Conservation (phyloP, 2,329 filamentous ascomycete genomes). For the Hawksworthiomyces lignivorus region DNA sequence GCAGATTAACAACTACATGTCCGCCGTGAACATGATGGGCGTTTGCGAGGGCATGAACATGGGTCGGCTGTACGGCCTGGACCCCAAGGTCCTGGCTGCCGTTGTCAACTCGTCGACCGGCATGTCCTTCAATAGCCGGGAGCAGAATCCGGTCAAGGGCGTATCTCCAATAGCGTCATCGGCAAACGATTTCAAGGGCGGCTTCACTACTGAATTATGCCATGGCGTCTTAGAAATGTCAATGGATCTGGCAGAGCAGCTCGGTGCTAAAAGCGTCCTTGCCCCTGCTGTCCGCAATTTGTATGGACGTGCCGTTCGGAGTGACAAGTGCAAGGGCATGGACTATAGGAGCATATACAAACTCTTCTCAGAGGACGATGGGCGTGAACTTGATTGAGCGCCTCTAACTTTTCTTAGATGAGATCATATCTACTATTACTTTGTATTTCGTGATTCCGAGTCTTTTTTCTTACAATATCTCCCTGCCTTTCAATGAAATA, state of each 20-base stretch:
- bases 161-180: neutral
- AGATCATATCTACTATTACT: too few relatives aligned
- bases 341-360: conserved; percentile 1
- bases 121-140: neutral
- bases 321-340: neutral
- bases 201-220: conserved; percentile 1
- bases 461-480: too few relatives aligned
- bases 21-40: conserved; percentile 1
- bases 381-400: too few relatives aligned
- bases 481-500: too few relatives aligned
- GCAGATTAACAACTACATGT: conserved; percentile 2
- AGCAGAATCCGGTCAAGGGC: neutral
- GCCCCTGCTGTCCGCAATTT: too few relatives aligned
- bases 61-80: neutral
- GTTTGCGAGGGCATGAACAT: conserved; percentile 4
- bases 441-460: too few relatives aligned
- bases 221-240: neutral
- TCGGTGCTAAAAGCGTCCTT: neutral
- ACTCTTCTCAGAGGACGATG: neutral
- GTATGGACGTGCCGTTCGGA: neutral
- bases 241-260: neutral
- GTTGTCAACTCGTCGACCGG: neutral
- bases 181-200: neutral
- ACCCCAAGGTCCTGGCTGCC: neutral
- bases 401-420: too few relatives aligned